Percentiles rank a stretch among this genome's conserved stretches.
Evolutionary conservation across 2,329 filamentous ascomycete genomes (phyloP).

Genomic region (Pseudogymnoascus sp.): DNA sequence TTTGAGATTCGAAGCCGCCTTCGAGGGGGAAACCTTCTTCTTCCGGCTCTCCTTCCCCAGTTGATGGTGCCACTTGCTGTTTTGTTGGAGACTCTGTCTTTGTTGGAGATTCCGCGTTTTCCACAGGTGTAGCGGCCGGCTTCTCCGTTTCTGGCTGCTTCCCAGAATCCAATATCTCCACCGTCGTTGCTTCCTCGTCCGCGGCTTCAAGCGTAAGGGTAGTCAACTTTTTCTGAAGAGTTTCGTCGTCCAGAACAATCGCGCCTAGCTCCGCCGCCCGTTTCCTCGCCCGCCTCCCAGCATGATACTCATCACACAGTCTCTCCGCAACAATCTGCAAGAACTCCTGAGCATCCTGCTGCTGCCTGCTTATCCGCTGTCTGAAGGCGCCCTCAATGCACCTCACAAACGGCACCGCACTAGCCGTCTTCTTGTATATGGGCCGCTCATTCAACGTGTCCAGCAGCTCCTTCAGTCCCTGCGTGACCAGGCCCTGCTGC

Average conservation of each 20-base stretch:
- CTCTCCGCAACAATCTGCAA: conserved; percentile 88
- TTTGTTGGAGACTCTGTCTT: background rate
- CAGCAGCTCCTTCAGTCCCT: conserved; percentile 83
- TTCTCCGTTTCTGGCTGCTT: background rate
- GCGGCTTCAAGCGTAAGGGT: background rate
- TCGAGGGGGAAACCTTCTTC: conserved; percentile 84
- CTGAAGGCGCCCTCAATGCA: conserved; percentile 79
- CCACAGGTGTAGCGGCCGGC: background rate
- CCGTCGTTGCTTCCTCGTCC: conserved; percentile 4
- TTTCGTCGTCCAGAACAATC: background rate
- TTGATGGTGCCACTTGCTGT: conserved; percentile 9
- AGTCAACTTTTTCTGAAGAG: conserved; percentile 1
- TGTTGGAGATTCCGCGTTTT: background rate
- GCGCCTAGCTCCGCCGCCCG: conserved; percentile 33
- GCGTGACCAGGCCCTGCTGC: conserved; percentile 75
- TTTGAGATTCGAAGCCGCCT: conserved; percentile 86
- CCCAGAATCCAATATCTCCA: conserved; percentile 4
- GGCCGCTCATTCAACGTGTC: conserved; percentile 89
- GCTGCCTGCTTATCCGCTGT: conserved; percentile 84
- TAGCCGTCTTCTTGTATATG: conserved; percentile 88
- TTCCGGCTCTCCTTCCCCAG: conserved; percentile 28
- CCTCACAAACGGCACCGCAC: conserved; percentile 73
- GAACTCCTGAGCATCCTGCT: conserved; percentile 97
- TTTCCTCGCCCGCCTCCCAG: conserved; percentile 64
- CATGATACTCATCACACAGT: conserved; percentile 88